Conservation (phyloP, 305 asterid genomes). For the Solanum hybrid region DNA sequence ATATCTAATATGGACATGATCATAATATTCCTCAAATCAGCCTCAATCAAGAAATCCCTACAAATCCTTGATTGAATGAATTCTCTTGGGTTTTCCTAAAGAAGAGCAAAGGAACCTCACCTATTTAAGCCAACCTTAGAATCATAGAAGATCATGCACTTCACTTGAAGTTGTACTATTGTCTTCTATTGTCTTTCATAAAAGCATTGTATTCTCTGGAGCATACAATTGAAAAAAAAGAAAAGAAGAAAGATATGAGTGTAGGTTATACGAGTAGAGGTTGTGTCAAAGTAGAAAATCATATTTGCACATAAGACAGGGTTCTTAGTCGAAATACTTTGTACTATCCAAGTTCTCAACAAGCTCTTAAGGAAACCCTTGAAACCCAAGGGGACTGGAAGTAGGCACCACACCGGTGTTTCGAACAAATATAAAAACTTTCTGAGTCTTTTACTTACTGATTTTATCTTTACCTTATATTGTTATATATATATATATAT, state of each 20-base stretch:
- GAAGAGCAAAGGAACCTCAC: neutral
- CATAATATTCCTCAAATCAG: neutral
- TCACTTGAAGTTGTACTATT: neutral
- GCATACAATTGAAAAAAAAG: too few species aligned
- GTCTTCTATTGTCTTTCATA: neutral
- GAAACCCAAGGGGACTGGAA: neutral
- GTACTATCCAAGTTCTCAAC: neutral
- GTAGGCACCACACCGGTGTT: neutral
- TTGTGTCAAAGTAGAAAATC: neutral
- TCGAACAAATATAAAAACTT: neutral
- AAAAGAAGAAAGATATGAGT: neutral
- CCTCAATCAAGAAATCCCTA: neutral
- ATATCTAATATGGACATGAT: neutral
- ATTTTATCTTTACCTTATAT: neutral
- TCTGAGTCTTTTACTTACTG: neutral
- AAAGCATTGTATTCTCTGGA: too few species aligned
- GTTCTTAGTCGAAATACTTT: neutral
- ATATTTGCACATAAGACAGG: neutral
- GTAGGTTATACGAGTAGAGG: neutral
- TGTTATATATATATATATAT: too few species aligned
- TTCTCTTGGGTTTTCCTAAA: neutral
- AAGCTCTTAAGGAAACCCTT: neutral
- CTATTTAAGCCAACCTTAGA: neutral
- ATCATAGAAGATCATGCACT: neutral
- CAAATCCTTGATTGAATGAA: neutral